phyloP scores from a whole-genome alignment of 345 rosid genomes.

The Garcia nutans region DNA sequence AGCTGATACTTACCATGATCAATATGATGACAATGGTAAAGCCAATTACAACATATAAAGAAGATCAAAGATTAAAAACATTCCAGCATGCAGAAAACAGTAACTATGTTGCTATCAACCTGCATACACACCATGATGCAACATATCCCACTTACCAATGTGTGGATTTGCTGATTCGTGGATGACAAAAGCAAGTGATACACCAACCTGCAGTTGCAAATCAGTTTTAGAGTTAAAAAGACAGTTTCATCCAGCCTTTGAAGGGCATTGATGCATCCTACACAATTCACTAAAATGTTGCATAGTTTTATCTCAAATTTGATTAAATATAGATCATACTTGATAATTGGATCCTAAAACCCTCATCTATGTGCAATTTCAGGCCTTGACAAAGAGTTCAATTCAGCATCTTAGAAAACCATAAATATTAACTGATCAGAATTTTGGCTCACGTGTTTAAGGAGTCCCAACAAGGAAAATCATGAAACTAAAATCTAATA shows the following conservation, averaged over 20 bases:
- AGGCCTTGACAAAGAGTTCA: not conserved
- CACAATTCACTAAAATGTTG: not conserved
- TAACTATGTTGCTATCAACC: not conserved
- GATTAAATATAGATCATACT: too few relatives aligned
- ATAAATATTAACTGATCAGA: not conserved
- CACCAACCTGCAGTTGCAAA: conserved; percentile 69
- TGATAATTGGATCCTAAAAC: not conserved
- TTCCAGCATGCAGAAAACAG: not conserved
- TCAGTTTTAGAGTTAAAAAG: conserved; percentile 12
- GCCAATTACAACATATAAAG: not conserved
- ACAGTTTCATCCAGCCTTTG: not conserved
- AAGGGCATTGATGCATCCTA: not conserved
- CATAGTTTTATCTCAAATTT: not conserved
- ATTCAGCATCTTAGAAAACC: conserved; percentile 1
- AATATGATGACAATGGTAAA: not conserved
- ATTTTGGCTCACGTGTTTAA: not conserved
- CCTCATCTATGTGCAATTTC: not conserved
- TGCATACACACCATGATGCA: not conserved
- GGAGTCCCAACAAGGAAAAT: not conserved
- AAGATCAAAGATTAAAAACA: not conserved
- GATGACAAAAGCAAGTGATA: conserved; percentile 94
- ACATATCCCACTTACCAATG: conserved; percentile 59
- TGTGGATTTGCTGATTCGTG: conserved; percentile 99
- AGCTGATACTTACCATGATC: not conserved
- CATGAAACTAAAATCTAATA: not conserved